Evolutionary conservation across 2,329 filamentous ascomycete genomes (phyloP).

Genomic region (Diaporthe australafricana): DNA sequence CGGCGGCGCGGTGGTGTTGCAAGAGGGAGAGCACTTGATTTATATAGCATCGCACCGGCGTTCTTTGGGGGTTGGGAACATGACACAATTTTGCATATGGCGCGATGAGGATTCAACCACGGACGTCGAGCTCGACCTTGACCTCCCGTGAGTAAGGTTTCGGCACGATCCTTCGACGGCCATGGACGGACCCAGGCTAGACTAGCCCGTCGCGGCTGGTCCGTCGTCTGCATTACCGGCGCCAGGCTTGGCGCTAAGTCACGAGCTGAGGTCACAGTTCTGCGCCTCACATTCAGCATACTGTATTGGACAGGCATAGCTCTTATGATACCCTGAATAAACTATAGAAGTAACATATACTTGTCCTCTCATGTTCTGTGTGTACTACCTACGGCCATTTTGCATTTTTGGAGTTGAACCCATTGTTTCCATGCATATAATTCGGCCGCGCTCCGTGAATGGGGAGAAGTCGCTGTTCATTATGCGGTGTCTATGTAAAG

Average conservation of each 20-base stretch:
- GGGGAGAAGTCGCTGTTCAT: neutral
- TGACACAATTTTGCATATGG: neutral
- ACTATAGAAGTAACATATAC: neutral
- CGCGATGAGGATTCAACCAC: neutral
- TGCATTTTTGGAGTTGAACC: neutral
- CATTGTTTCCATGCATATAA: neutral
- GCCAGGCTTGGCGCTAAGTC: slow-evolving; percentile 11
- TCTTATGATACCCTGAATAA: slow-evolving; percentile 30
- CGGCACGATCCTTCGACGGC: slow-evolving; percentile 1
- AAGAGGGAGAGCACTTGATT: neutral
- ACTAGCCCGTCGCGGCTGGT: slow-evolving; percentile 2
- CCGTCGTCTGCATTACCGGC: neutral
- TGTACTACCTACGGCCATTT: too few species aligned
- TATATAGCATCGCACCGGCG: slow-evolving; percentile 7
- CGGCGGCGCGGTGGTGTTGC: neutral
- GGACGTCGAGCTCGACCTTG: neutral
- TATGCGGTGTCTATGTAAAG: neutral
- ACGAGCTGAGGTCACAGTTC: slow-evolving; percentile 9
- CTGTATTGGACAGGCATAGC: slow-evolving; percentile 4
- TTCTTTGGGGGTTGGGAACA: neutral
- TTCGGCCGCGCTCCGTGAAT: neutral
- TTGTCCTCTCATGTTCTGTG: neutral
- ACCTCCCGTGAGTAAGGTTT: neutral
- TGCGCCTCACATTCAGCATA: neutral
- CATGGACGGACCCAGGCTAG: neutral